These are phyloP conservation scores for Kodamaea lidongshanica DNA, from an alignment of 805 yeast species.

Conservation along the genomic window DNA sequence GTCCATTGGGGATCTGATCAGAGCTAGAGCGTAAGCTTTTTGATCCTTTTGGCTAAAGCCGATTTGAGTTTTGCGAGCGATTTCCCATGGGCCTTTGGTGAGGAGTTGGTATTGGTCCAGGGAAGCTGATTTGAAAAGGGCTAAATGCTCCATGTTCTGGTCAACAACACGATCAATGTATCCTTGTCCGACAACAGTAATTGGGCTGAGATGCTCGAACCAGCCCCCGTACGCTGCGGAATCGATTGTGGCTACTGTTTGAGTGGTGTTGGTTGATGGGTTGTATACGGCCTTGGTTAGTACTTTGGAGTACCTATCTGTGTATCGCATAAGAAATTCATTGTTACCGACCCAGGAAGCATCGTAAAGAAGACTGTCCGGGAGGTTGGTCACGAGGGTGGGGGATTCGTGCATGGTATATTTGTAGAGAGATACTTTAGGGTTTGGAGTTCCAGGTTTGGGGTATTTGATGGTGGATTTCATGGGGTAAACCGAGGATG, in stretches of 20 bases:
- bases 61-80: conserved; percentile 11
- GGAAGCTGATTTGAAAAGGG: conserved; percentile 14
- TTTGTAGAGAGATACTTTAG: conserved; percentile 36
- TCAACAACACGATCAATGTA: conserved; percentile 21
- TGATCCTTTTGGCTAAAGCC: conserved; percentile 14
- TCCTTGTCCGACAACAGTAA: conserved; percentile 9
- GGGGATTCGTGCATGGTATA: neutral
- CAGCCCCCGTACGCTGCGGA: conserved; percentile 17
- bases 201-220: conserved; percentile 17
- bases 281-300: conserved; percentile 12
- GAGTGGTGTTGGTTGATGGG: conserved; percentile 7
- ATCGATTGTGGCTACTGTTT: conserved; percentile 7
- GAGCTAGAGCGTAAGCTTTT: conserved; percentile 14
- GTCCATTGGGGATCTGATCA: conserved; percentile 13
- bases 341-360: conserved; percentile 16
- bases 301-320: conserved; percentile 19
- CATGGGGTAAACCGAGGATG: too few relatives aligned
- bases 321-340: conserved; percentile 13
- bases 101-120: conserved; percentile 11
- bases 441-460: conserved; percentile 76
- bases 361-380: conserved; percentile 17
- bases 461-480: conserved; percentile 67
- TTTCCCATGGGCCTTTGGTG: conserved; percentile 12
- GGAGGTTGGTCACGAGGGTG: neutral
- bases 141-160: conserved; percentile 14